Evolutionary conservation across 768 basidiomycete genomes (phyloP).

Genomic region (Pluteus cervinus): DNA sequence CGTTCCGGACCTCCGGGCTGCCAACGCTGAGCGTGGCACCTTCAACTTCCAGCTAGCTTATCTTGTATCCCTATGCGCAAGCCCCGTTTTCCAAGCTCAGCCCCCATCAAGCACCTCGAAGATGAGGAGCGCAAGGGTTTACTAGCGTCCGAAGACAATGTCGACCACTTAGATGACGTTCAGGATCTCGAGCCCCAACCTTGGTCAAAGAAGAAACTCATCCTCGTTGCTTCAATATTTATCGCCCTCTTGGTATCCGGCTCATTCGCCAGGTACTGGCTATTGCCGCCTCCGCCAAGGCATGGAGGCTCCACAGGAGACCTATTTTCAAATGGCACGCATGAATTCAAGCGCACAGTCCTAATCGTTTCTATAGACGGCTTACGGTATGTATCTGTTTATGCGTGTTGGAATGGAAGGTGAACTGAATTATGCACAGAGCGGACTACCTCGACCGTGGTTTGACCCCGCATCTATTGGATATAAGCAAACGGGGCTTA

Average conservation of each 20-base stretch:
- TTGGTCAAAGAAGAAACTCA: slow-evolving; percentile 35
- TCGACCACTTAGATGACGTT: slow-evolving; percentile 17
- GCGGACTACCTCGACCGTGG: slow-evolving; percentile 86
- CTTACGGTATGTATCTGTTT: slow-evolving; percentile 43
- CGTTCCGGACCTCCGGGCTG: too few relatives aligned
- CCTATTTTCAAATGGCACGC: slow-evolving; percentile 73
- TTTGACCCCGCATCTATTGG: slow-evolving; percentile 76
- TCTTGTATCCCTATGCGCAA: too few relatives aligned
- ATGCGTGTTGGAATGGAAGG: slow-evolving; percentile 1
- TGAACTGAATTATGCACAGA: slow-evolving; percentile 28
- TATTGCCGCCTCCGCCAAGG: too few relatives aligned
- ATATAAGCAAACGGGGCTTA: slow-evolving; percentile 77
- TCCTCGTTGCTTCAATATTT: slow-evolving; percentile 29
- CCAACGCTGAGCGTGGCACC: too few relatives aligned
- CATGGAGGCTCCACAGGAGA: too few relatives aligned
- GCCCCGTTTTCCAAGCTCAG: too few relatives aligned
- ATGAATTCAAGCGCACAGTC: slow-evolving; percentile 75
- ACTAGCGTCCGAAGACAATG: slow-evolving; percentile 20
- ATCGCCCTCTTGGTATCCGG: too few relatives aligned
- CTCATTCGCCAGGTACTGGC: too few relatives aligned
- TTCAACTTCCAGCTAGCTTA: too few relatives aligned
- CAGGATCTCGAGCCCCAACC: slow-evolving; percentile 14
- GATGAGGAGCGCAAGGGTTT: slow-evolving; percentile 39
- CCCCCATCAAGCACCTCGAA: too few relatives aligned
- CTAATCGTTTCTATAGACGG: slow-evolving; percentile 87